Percentiles rank a stretch among this genome's conserved stretches.
These are phyloP conservation scores for Suillus alpinus DNA, from an alignment of 768 basidiomycete genomes.

Conservation along the genomic window DNA sequence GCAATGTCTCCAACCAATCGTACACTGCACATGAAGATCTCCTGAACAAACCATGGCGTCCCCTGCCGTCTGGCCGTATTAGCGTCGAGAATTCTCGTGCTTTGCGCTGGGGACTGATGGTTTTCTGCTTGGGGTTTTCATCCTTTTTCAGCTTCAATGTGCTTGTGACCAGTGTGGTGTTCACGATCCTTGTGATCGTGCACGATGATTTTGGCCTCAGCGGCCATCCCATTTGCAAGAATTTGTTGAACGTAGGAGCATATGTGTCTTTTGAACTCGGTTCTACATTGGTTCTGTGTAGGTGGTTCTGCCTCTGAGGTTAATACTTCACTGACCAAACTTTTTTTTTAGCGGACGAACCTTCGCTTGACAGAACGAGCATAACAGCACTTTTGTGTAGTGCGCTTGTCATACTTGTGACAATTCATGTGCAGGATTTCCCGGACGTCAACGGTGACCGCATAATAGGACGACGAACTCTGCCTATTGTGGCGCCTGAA, in stretches of 20 bases:
- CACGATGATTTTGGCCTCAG: slow-evolving; percentile 39
- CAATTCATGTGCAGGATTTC: slow-evolving; percentile 49
- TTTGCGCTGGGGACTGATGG: slow-evolving; percentile 35
- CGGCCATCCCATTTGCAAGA: slow-evolving; percentile 37
- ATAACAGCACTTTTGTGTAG: slow-evolving; percentile 22
- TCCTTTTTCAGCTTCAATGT: slow-evolving; percentile 23
- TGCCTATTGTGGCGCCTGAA: slow-evolving; percentile 43
- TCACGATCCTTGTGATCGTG: slow-evolving; percentile 30
- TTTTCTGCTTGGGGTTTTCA: slow-evolving; percentile 34
- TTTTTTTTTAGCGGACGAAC: too few relatives aligned
- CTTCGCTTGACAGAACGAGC: neutral
- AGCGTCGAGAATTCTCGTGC: slow-evolving; percentile 29
- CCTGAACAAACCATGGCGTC: slow-evolving; percentile 43
- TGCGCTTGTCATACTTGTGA: slow-evolving; percentile 31
- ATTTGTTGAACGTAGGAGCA: slow-evolving; percentile 36
- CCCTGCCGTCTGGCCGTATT: slow-evolving; percentile 44
- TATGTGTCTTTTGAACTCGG: slow-evolving; percentile 37
- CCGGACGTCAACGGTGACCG: slow-evolving; percentile 43
- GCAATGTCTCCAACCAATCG: slow-evolving; percentile 43
- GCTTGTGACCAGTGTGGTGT: slow-evolving; percentile 20
- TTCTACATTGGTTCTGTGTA: slow-evolving; percentile 29
- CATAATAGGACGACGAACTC: slow-evolving; percentile 35
- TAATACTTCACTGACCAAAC: too few relatives aligned
- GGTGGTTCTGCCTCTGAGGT: neutral
- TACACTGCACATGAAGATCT: slow-evolving; percentile 40